Conservation (phyloP, 768 basidiomycete species). For the Kondoa subrosea region DNA sequence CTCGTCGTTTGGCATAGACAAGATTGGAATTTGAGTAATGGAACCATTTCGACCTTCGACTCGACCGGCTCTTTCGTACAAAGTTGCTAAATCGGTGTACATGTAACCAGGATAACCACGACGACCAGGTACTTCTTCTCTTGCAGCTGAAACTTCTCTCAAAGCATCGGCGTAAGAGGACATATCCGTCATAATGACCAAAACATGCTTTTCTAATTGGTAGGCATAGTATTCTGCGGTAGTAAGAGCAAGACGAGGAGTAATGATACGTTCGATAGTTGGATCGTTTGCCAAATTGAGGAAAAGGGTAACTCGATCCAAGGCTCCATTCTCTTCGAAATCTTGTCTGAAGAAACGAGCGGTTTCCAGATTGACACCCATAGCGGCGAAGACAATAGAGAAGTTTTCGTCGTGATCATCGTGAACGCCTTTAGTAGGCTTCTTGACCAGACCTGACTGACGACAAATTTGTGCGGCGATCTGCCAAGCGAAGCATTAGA, state of each 20-base stretch:
- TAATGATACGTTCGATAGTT: constrained; percentile 98
- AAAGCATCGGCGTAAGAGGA: constrained; percentile 91
- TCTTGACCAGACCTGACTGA: constrained; percentile 90
- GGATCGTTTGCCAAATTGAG: constrained; percentile 97
- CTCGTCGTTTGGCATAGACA: constrained; percentile 98
- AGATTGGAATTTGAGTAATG: constrained; percentile 97
- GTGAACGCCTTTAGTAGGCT: constrained; percentile 90
- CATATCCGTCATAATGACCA: constrained; percentile 99
- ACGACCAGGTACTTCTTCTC: constrained; percentile 97
- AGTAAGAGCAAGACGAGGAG: constrained; percentile 89
- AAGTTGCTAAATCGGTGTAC: constrained; percentile 96
- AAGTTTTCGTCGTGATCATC: constrained; percentile 99
- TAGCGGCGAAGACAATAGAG: constrained; percentile 97
- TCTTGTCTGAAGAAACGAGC: constrained; percentile 99
- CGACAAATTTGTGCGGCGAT: constrained; percentile 99
- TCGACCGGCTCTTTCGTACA: constrained; percentile 97
- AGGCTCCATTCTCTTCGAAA: constrained; percentile 94
- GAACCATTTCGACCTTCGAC: constrained; percentile 95
- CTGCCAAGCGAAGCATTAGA: constrained; percentile 34
- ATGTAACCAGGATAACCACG: constrained; percentile 66
- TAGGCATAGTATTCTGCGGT: constrained; percentile 99
- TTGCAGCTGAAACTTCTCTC: constrained; percentile 94
- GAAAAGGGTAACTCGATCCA: constrained; percentile 95
- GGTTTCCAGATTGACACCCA: constrained; percentile 99
- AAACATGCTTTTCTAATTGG: constrained; percentile 96